Conservation (phyloP, 352 stramenopile species). For the Phytophthora pistaciae region DNA sequence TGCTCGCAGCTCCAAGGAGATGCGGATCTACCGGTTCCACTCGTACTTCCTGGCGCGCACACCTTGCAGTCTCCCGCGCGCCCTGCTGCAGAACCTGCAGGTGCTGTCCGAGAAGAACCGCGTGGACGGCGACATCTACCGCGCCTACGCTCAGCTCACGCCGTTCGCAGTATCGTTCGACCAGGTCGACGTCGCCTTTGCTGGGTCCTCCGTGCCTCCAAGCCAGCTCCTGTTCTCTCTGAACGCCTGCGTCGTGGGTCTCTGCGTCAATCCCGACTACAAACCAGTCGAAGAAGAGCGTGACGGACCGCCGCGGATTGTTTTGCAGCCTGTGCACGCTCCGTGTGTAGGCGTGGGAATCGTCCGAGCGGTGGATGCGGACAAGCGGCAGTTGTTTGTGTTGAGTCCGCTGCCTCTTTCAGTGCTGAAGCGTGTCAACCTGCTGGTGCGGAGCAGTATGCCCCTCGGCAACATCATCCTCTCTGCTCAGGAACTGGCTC, state of each 20-base stretch:
- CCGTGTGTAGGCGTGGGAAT: constrained; percentile 78
- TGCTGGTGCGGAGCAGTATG: constrained; percentile 78
- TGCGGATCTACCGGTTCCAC: constrained; percentile 82
- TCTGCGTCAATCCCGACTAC: constrained; percentile 68
- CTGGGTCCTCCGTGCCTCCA: constrained; percentile 64
- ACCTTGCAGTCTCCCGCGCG: constrained; percentile 41
- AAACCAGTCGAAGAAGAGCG: constrained; percentile 32
- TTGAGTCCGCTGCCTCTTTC: constrained; percentile 70
- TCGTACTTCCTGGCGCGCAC: constrained; percentile 78
- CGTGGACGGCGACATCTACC: constrained; percentile 57
- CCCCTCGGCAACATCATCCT: constrained; percentile 66
- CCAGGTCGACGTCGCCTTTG: constrained; percentile 66
- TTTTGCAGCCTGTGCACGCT: constrained; percentile 59
- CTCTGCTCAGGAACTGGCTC: constrained; percentile 46
- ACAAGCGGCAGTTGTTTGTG: constrained; percentile 65
- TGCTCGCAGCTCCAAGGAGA: constrained; percentile 82
- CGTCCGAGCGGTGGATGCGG: constrained; percentile 66
- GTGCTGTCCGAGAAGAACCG: constrained; percentile 78
- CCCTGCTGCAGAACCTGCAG: constrained; percentile 73
- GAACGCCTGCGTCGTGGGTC: constrained; percentile 76
- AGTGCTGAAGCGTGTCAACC: constrained; percentile 69
- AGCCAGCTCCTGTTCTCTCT: constrained; percentile 82
- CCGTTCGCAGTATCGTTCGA: constrained; percentile 72
- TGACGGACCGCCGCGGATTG: constrained; percentile 56
- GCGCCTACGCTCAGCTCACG: constrained; percentile 53